Base-by-base conservation (phyloP, 257 asterid species). In the Solanum peruvianum region DNA sequence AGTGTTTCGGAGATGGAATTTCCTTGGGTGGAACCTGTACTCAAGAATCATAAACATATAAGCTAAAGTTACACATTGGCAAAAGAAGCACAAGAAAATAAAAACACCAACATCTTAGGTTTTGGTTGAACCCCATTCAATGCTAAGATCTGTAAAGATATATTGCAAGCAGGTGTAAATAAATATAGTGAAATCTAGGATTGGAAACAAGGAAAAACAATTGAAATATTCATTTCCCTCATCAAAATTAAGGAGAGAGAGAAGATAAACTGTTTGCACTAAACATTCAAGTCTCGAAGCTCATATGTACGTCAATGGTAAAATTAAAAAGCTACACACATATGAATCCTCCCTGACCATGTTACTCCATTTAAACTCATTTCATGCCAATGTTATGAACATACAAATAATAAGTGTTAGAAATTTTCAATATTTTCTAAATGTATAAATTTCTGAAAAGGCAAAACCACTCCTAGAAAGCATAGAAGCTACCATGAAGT, bases 1-100 rank as follows among this genome's bases (percentile, higher is more conserved):
- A 94, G 87, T 86, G 76, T 85, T 93, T 97, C 8, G 97, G 98
- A 14, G 98, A 78, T 60, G 99, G 98, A 49, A 97, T 95, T 89
- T 95, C 98, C 89, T 95, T 97, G 6, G 98, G 93, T 25, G 98
- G 91, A 84, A 97, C 99, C 98, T 95, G 92, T 90, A 88, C 33
- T 25, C 31, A 82, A 72, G 72, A 70, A n/a, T 18, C 11, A 86
- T 71, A 70, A 44, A 77, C 27, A 64, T 25, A 9, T 33, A 56
- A 86, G 29, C 86, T 41, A 88, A 21, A 86, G 27, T 47, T 41
- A 86, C 52, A 77, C 42, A 83, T 33, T 86, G 42, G 64, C 71
- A 77, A 70, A 49, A 85, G 25, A 86, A 90, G 49, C 29, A 87
- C 10, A 80, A 49, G 85, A 27, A 18, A 47, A 6, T 29, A 31